These are phyloP conservation scores for Phytophthora megakarya DNA, from an alignment of 352 stramenopile species.

Conservation along the genomic window DNA sequence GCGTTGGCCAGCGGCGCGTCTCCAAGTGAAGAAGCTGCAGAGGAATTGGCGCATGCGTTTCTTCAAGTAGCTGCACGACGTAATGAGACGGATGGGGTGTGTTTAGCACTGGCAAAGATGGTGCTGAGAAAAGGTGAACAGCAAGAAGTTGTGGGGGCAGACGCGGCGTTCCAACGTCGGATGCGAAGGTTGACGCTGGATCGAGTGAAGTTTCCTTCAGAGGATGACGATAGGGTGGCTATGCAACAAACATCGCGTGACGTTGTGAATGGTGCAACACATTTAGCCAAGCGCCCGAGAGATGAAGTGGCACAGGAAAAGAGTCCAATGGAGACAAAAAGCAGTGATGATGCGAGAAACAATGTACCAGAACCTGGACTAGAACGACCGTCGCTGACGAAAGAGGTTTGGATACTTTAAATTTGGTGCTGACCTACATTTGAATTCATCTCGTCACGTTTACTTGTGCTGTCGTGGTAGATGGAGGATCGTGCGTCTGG, in stretches of 20 bases:
- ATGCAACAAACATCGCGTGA: background rate
- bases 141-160: background rate
- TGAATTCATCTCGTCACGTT: background rate
- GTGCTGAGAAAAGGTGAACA: slow-evolving; percentile 15
- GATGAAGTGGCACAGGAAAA: background rate
- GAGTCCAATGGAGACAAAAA: background rate
- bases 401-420: slow-evolving; percentile 29
- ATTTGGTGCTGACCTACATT: background rate
- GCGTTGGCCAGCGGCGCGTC: slow-evolving; percentile 43
- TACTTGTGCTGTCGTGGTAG: slow-evolving; percentile 28
- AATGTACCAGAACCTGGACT: background rate
- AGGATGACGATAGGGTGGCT: slow-evolving; percentile 12
- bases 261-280: background rate
- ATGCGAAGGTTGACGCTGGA: slow-evolving; percentile 37
- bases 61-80: slow-evolving; percentile 23
- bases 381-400: slow-evolving; percentile 33
- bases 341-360: slow-evolving; percentile 7
- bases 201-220: slow-evolving; percentile 29
- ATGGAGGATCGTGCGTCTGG: slow-evolving; percentile 45
- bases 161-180: slow-evolving; percentile 35
- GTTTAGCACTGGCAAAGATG: slow-evolving; percentile 33
- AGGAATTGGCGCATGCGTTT: slow-evolving; percentile 30
- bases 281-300: slow-evolving; percentile 24
- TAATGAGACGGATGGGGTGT: slow-evolving; percentile 32
- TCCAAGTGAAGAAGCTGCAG: slow-evolving; percentile 4